Base-by-base conservation (phyloP, 768 basidiomycete species). In the Hericium alpestre region DNA sequence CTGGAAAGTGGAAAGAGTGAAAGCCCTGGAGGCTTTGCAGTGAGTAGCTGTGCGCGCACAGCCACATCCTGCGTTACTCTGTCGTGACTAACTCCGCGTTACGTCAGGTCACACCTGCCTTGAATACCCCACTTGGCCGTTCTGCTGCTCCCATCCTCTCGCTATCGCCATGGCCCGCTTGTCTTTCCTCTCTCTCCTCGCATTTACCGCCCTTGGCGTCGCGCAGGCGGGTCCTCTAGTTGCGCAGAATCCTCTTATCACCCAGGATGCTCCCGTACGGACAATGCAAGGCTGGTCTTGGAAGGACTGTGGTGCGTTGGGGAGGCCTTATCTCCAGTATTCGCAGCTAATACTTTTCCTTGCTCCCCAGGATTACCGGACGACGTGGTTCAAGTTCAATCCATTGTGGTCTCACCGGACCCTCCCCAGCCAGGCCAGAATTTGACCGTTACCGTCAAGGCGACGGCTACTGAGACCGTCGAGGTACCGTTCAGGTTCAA, bases 361-460 rank as follows among this genome's bases (percentile, higher is more conserved):
- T 25, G 56, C 22, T 38, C 43, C 6, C 55, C 68, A 87, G 84
- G 86, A 37, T 15, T 50, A 7, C 51, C 67, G 3, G 56, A 59
- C 0, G 77, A 86, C 58, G 60, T 72, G 4, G 67, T 91, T 57
- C 78, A 86, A 62, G 73, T 97, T 54, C 65, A 87, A 18, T 84
- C 80, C n/a, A 84, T 97, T 56, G 56, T 66, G 2, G 74, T 97
- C 40, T 78, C 72, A 15, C 96, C 96, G 0, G 91, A 97, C 65
- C 94, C 95, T 37, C 96, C 96, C 1, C 67, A 82, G 64, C 90
- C 93, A 4, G 96, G 96, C 4, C 63, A 90, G 66, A 79, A 92
- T 63, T 72, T 99, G 64, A 94, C 91, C n/a, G 86, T 99, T 60
- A 85, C 72, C 4, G 94, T 88, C 16, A 73, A 74, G 6, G 95